Conservation (phyloP, 1,284 basidiomycete species). For the Rhodotorula sp. region DNA sequence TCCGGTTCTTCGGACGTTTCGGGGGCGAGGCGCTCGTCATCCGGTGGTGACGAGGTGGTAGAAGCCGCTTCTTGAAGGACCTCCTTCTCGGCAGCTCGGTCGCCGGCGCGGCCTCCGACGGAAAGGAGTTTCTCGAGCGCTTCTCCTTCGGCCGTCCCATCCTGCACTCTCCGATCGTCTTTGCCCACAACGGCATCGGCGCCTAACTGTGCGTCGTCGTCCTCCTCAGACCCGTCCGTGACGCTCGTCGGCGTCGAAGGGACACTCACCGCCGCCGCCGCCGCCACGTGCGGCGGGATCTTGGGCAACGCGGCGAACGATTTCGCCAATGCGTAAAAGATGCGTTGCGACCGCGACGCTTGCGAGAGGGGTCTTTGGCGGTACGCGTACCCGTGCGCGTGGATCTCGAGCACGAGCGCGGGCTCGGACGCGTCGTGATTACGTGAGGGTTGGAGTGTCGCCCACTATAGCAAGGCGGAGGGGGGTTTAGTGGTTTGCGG, state of each 20-base stretch:
- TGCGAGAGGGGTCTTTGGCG: constrained; percentile 34
- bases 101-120: constrained; percentile 32
- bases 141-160: constrained; percentile 5
- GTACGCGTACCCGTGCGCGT: constrained; percentile 38
- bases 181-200: neutral
- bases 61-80: constrained; percentile 10
- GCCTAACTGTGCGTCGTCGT: neutral
- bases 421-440: constrained; percentile 26
- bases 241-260: neutral
- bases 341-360: constrained; percentile 40
- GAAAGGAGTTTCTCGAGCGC: constrained; percentile 34
- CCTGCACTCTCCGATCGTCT: neutral
- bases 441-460: constrained; percentile 28
- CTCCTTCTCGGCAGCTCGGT: constrained; percentile 12
- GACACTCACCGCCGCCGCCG: neutral
- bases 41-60: neutral
- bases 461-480: constrained; percentile 14
- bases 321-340: constrained; percentile 43
- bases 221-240: neutral
- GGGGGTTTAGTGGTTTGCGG: neutral
- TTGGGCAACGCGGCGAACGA: constrained; percentile 42
- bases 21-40: neutral
- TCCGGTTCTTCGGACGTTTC: constrained; percentile 20
- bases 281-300: constrained; percentile 18
- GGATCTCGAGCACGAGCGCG: constrained; percentile 36